Evolutionary conservation across 2,329 filamentous ascomycete genomes (phyloP), one percentile per base, ranked within the genome.

Genomic region (Cladosporium colombiae): DNA sequence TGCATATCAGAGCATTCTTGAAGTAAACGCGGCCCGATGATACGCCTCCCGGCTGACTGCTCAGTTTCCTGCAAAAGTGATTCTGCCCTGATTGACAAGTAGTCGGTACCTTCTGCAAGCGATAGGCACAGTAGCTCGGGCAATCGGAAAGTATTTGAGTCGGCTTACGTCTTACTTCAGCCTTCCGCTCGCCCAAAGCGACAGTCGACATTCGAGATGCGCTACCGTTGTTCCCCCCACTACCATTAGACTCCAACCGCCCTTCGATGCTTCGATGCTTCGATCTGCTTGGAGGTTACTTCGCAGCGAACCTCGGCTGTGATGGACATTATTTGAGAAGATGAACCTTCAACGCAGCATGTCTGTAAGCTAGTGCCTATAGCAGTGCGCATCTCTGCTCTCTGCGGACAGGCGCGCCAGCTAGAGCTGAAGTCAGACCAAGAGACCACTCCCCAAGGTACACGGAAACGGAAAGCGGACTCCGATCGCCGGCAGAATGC

Each of bases 391-490:
- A 40, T 35, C 31, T 16, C 33, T 25, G 16, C 31, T 57, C 14
- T 25, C 21, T 40, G 13, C 33, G 55, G 33, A 10, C 55, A 57
- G 55, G 33, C n/a, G 56, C 37, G 35, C n/a, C 29, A 21, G 56
- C 16, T 40, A 59, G 56, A 59, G 56, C 56, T 59, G 56, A 59
- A 59, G 56, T 59, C 56, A 59, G 56, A 27, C n/a, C 23, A 21
- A 10, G 13, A 59, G 56, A 21, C 8, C 7, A 29, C 23, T n/a
- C 37, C 27, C 31, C 29, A 27, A 23, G 55, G 55, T 40, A 18
- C 55, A 35, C 55, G 55, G 33, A 25, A 31, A 25, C 55, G 33
- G 55, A 31, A 33, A 21, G 27, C 52, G 29, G 18, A 33, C 52
- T 55, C 52, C 27, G 55, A 57, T 27, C 31, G 31, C 55, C 55